phyloP scores from a whole-genome alignment of 179 eudicot species.

The Silene noctiflora region DNA sequence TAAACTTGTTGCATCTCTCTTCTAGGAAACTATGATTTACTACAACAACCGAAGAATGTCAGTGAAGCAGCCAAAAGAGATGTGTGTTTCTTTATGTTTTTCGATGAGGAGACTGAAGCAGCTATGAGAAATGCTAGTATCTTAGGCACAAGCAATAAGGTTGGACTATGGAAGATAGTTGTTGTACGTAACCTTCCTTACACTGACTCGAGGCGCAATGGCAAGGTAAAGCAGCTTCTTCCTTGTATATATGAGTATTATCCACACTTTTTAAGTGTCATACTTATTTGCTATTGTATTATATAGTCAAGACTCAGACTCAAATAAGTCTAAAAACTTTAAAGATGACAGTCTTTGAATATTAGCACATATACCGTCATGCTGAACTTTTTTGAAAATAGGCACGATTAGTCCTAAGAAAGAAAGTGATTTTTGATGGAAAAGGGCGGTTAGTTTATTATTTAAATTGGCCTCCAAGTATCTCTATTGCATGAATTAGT shows the following conservation, averaged over 20 bases:
- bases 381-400: too few relatives aligned
- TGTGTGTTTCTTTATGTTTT: conserved; percentile 90
- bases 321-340: too few relatives aligned
- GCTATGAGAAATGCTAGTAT: conserved; percentile 65
- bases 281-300: too few relatives aligned
- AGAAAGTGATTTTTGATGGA: too few relatives aligned
- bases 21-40: conserved; percentile 86
- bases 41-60: conserved; percentile 80
- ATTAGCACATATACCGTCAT: too few relatives aligned
- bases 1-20: not conserved
- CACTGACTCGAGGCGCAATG: conserved; percentile 83
- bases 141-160: conserved; percentile 53
- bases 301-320: too few relatives aligned
- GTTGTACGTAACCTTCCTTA: conserved; percentile 84
- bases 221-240: conserved; percentile 58
- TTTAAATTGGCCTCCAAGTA: too few relatives aligned
- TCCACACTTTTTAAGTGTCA: too few relatives aligned
- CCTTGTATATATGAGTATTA: not conserved
- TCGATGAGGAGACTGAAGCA: conserved; percentile 82
- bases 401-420: too few relatives aligned
- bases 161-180: conserved; percentile 83
- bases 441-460: too few relatives aligned
- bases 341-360: too few relatives aligned
- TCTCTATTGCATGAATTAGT: too few relatives aligned
- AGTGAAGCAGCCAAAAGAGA: conserved; percentile 71